A percentile compares a stretch with the other conserved stretches of the same genome.
These are phyloP conservation scores for Sphagnum tenellum DNA, from an alignment of 225 moss, liverwort and hornwort species.

Conservation along the genomic window DNA sequence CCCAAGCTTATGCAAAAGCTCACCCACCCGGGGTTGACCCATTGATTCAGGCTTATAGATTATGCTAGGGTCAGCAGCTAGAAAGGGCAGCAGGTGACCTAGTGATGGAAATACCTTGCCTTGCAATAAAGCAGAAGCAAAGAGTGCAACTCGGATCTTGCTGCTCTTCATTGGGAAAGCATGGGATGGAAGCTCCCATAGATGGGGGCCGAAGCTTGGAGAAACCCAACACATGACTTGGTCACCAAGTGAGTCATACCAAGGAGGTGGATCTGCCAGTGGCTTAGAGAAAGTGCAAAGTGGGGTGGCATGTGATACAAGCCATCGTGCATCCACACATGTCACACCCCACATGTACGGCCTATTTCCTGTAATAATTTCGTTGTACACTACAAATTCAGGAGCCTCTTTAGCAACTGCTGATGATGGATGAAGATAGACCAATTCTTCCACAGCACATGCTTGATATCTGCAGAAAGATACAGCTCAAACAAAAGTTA, in stretches of 20 bases:
- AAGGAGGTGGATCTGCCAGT: conserved; percentile 75
- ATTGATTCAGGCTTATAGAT: conserved; percentile 75
- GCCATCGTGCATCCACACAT: conserved; percentile 52
- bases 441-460: conserved; percentile 69
- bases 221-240: conserved; percentile 80
- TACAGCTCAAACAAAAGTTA: too few relatives aligned
- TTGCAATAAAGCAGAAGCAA: conserved; percentile 62
- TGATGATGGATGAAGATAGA: conserved; percentile 83
- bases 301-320: conserved; percentile 65
- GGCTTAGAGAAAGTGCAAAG: conserved; percentile 83
- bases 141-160: conserved; percentile 63
- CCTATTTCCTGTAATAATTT: conserved; percentile 69
- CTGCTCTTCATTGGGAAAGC: conserved; percentile 44
- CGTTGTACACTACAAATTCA: conserved; percentile 82
- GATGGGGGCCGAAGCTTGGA: conserved; percentile 71
- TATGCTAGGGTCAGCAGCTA: conserved; percentile 66
- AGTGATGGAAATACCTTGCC: conserved; percentile 75
- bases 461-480: conserved; percentile 48
- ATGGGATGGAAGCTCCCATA: conserved; percentile 80
- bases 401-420: conserved; percentile 66
- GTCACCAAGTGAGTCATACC: conserved; percentile 65
- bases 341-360: conserved; percentile 94
- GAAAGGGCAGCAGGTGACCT: conserved; percentile 24
- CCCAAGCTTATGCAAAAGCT: conserved; percentile 61
- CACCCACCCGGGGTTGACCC: conserved; percentile 73